Conservation (phyloP, 176 grass and related monocot genomes). For the Bolboschoenus planiculmis region DNA sequence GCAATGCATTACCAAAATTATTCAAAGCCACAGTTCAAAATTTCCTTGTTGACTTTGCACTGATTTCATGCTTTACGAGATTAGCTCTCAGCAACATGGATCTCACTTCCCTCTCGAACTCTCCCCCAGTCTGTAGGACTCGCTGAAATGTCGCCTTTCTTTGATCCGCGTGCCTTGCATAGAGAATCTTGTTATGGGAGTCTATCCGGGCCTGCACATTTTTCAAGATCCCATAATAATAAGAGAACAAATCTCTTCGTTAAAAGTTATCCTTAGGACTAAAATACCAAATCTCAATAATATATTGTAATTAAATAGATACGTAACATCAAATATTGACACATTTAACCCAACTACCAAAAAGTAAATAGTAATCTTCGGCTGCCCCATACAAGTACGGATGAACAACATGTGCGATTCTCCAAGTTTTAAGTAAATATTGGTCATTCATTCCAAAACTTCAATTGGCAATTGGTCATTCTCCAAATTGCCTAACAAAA, state of each 20-base stretch:
- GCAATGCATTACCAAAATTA: background rate
- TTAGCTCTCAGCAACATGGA: conserved; percentile 85
- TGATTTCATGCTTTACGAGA: conserved; percentile 81
- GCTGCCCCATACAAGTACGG: background rate
- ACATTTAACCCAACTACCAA: background rate
- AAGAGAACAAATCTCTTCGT: background rate
- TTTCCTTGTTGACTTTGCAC: background rate
- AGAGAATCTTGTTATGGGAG: conserved; percentile 81
- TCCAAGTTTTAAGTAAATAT: background rate
- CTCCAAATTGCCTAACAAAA: background rate
- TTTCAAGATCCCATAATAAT: background rate
- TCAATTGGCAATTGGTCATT: background rate
- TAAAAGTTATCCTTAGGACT: background rate
- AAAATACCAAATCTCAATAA: too few relatives aligned
- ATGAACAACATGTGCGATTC: background rate
- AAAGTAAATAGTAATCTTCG: background rate
- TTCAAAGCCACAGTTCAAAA: conserved; percentile 4
- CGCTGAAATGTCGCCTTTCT: conserved; percentile 59
- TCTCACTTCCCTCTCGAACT: conserved; percentile 81
- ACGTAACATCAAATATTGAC: background rate
- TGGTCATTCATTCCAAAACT: background rate
- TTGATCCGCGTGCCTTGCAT: conserved; percentile 33
- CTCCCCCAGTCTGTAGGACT: conserved; percentile 64
- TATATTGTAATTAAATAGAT: background rate
- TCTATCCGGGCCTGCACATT: conserved; percentile 83